These are phyloP conservation scores for Trichophyton schoenleinii DNA, from an alignment of 2,329 filamentous ascomycete genomes.

Conservation along the genomic window DNA sequence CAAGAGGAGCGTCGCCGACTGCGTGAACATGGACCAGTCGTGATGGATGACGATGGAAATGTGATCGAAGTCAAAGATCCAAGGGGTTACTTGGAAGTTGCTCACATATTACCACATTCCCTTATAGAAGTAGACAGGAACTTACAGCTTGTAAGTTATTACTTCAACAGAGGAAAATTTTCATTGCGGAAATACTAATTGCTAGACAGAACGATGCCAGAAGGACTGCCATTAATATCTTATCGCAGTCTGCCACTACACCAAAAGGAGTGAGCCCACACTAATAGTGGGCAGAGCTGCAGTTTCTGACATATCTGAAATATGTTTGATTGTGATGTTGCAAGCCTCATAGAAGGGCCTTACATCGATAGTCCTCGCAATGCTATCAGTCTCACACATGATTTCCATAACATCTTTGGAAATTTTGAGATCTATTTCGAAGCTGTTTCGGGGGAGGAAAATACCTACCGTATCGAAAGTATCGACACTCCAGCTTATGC, in stretches of 20 bases:
- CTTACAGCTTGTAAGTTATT: conserved; percentile 11
- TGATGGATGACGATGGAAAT: conserved; percentile 15
- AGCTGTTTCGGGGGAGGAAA: conserved; percentile 1
- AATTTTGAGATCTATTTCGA: conserved; percentile 9
- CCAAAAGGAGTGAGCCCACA: too few relatives aligned
- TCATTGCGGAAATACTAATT: neutral
- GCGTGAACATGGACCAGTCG: conserved; percentile 6
- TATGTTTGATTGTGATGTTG: conserved; percentile 31
- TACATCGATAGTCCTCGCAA: conserved; percentile 32
- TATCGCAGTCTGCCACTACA: conserved; percentile 9
- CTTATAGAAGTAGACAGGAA: conserved; percentile 9
- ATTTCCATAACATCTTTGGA: conserved; percentile 22
- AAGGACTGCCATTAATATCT: conserved; percentile 24
- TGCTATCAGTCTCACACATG: conserved; percentile 24
- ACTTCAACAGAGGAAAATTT: too few relatives aligned
- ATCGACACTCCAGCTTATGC: conserved; percentile 12
- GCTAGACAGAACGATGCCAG: conserved; percentile 16
- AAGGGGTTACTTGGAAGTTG: conserved; percentile 11
- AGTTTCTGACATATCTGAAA: conserved; percentile 13
- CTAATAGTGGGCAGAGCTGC: too few relatives aligned
- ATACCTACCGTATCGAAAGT: conserved; percentile 20
- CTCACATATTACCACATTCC: conserved; percentile 16
- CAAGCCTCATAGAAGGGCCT: conserved; percentile 26
- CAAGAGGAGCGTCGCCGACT: conserved; percentile 12
- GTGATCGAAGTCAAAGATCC: conserved; percentile 4